Percentiles rank a stretch among this genome's conserved stretches.
Evolutionary conservation across 306 rosid species (phyloP).

Genomic region (Trifolium repens): DNA sequence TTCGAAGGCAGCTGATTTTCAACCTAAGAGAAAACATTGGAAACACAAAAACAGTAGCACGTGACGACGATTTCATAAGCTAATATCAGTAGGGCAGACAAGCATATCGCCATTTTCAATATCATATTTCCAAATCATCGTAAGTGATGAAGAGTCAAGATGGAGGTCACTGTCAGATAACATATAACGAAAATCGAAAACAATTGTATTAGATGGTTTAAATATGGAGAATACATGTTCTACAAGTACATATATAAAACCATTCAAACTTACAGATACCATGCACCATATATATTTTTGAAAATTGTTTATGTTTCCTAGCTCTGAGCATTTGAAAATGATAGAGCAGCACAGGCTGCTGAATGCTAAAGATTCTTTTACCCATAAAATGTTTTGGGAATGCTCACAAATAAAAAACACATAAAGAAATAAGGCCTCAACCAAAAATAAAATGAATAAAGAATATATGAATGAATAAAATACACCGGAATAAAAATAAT

Average conservation of each 20-base stretch:
- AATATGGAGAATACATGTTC: constrained; percentile 12
- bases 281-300: background rate
- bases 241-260: background rate
- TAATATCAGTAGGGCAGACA: constrained; percentile 14
- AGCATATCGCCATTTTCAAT: constrained; percentile 17
- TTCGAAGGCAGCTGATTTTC: constrained; percentile 95
- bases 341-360: constrained; percentile 9
- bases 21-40: constrained; percentile 59
- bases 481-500: background rate
- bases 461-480: constrained; percentile 16
- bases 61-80: constrained; percentile 30
- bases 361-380: constrained; percentile 19
- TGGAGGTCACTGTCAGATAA: background rate
- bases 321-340: constrained; percentile 5
- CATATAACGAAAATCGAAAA: constrained; percentile 6
- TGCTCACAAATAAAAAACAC: background rate
- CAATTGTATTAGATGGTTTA: constrained; percentile 17
- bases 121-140: constrained; percentile 27
- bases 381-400: constrained; percentile 2
- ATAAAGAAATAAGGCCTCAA: constrained; percentile 14
- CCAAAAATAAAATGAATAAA: constrained; percentile 8
- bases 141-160: constrained; percentile 18
- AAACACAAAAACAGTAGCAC: constrained; percentile 38
- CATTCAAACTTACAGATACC: background rate
- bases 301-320: background rate